Percentiles rank a stretch among this genome's conserved stretches.
Conservation (phyloP, 345 rosid species). For the Draba incana region DNA sequence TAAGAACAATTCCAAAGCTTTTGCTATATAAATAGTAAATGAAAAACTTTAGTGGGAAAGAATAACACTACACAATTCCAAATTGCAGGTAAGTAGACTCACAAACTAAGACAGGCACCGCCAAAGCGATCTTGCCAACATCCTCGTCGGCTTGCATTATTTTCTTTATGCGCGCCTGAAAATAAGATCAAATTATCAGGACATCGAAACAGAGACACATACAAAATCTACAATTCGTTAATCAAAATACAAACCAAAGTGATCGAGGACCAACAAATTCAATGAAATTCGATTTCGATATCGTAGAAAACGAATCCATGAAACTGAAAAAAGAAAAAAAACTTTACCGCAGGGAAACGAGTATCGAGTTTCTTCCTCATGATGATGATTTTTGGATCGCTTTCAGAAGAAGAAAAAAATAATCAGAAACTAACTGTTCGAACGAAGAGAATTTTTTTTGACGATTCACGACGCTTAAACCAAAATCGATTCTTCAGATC, state of each 20-base stretch:
- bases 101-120: slow-evolving; percentile 98
- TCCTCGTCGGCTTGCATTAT: slow-evolving; percentile 99
- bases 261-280: background rate
- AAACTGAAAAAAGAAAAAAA: background rate
- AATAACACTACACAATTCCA: background rate
- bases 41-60: background rate
- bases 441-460: background rate
- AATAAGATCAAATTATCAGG: background rate
- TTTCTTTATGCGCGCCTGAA: slow-evolving; percentile 91
- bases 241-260: background rate
- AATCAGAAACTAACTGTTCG: slow-evolving; percentile 13
- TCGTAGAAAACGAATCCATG: background rate
- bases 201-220: background rate
- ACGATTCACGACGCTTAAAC: background rate
- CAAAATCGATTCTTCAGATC: slow-evolving; percentile 1
- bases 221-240: background rate
- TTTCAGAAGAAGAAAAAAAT: slow-evolving; percentile 1
- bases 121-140: slow-evolving; percentile 94
- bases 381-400: slow-evolving; percentile 16
- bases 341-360: slow-evolving; percentile 46
- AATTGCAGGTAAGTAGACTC: slow-evolving; percentile 39
- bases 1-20: slow-evolving; percentile 93
- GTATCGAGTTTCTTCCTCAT: slow-evolving; percentile 49
- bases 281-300: background rate
- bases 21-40: slow-evolving; percentile 56